These are phyloP conservation scores for Penicillium sp. DNA, from an alignment of 2,329 filamentous ascomycete genomes.

Conservation along the genomic window DNA sequence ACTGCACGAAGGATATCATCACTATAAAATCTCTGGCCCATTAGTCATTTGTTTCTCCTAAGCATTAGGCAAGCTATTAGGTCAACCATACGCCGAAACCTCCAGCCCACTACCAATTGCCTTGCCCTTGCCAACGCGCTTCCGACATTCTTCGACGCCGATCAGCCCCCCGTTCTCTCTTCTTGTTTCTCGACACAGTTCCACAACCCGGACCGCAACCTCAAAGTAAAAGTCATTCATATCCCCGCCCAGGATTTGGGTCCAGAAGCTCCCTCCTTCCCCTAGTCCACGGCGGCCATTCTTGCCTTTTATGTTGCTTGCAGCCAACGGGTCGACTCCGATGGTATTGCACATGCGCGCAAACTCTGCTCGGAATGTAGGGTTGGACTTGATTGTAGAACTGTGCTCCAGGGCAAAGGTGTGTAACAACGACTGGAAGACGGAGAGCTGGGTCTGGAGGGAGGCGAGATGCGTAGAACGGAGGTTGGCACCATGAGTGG, in stretches of 20 bases:
- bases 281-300: slow-evolving; percentile 46
- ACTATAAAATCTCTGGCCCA: slow-evolving; percentile 35
- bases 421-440: slow-evolving; percentile 93
- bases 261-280: slow-evolving; percentile 73
- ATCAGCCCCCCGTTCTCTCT: slow-evolving; percentile 92
- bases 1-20: slow-evolving; percentile 92
- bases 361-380: slow-evolving; percentile 92
- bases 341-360: slow-evolving; percentile 98
- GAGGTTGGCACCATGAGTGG: slow-evolving; percentile 83
- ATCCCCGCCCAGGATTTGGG: slow-evolving; percentile 82
- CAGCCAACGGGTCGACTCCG: slow-evolving; percentile 90
- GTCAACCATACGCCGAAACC: slow-evolving; percentile 67
- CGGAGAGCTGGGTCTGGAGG: slow-evolving; percentile 86
- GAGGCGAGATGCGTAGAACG: slow-evolving; percentile 80
- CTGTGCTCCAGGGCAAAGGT: slow-evolving; percentile 94
- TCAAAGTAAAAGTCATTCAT: slow-evolving; percentile 99
- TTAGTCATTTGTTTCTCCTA: neutral
- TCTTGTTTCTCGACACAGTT: slow-evolving; percentile 82
- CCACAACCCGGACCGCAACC: slow-evolving; percentile 90
- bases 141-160: slow-evolving; percentile 75
- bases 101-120: slow-evolving; percentile 73
- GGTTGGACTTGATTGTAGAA: slow-evolving; percentile 93
- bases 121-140: slow-evolving; percentile 69
- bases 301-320: slow-evolving; percentile 54
- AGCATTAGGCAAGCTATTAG: neutral